Base-by-base conservation (phyloP, 495 filamentous ascomycete species). In the Penicillium turbatum region DNA sequence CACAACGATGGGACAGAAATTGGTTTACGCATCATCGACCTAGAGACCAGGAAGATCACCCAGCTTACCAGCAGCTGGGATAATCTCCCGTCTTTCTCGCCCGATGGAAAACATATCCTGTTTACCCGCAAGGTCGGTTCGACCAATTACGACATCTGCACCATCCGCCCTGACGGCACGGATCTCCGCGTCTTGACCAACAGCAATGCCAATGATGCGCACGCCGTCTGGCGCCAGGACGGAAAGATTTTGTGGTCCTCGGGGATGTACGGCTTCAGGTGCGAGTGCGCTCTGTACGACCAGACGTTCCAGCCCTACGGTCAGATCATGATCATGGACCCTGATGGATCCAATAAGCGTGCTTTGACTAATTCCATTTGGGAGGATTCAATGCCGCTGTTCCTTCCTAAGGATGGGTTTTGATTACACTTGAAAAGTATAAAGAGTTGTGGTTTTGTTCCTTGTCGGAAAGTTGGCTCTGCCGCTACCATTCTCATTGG, bases 161-260 rank as follows among this genome's bases (percentile, higher is more conserved):
- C 70, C 7, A 70, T 75, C 31, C 49, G 54, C 1, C 63, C 69
- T 1, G 67, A 77, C 52, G 71, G 72, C 0, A 66, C 60, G 0
- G 68, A 71, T 32, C 51, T 74, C 24, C 56, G 40, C 7, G 46
- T 63, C 4, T 43, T 74, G n/a, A 73, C 72, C 1, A 59, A 44
- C 26, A 68, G 64, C 46, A 56, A 56, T 7, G 66, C 70, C 16
- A 73, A 75, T 45, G 72, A 75, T 60, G 72, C 71, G 0, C 72
- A 73, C 55, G 72, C 72, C 9, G 68, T 72, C 0, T 77, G 74
- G 73, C 59, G 61, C 8, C 49, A 59, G 8, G 69, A 72, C 46
- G 65, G 69, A 10, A 67, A 65, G 40, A 72, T 72, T 15, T 37
- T 67, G 48, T 72, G 58, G 42, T 62, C 60, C 1, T 63, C 58